Evolutionary conservation across 768 basidiomycete species (phyloP).

Genomic region (Xerocomellus dryophilus): DNA sequence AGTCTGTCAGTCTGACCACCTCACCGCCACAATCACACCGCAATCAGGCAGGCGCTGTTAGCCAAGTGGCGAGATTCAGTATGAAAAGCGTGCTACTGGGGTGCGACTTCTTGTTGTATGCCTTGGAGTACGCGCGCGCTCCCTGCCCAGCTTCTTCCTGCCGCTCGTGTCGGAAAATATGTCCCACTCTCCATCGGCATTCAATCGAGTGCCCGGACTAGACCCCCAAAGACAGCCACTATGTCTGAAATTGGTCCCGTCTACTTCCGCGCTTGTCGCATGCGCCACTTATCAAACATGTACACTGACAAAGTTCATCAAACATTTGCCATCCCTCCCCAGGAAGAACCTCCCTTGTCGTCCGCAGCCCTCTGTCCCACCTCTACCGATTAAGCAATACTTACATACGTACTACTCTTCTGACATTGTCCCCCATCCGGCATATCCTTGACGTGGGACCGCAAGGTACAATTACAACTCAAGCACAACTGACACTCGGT

Average conservation of each 20-base stretch:
- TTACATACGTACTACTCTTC: not conserved
- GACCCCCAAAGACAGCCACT: conserved; percentile 18
- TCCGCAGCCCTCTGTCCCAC: not conserved
- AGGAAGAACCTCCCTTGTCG: not conserved
- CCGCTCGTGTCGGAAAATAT: conserved; percentile 16
- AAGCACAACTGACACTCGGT: conserved; percentile 1
- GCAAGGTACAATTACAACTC: conserved; percentile 16
- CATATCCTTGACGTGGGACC: conserved; percentile 21
- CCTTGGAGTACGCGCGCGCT: not conserved
- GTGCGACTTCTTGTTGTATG: no score
- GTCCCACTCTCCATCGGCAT: conserved; percentile 8
- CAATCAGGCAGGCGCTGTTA: not conserved
- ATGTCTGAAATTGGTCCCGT: conserved; percentile 25
- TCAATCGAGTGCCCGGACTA: conserved; percentile 2
- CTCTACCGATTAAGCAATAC: not conserved
- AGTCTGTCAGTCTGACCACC: not conserved
- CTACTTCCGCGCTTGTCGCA: conserved; percentile 35
- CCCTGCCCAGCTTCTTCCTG: not conserved
- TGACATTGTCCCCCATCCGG: not conserved
- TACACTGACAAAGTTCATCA: conserved; percentile 21
- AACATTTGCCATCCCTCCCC: not conserved
- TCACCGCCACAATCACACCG: conserved; percentile 11
- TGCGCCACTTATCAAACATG: conserved; percentile 32
- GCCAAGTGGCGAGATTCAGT: no score
- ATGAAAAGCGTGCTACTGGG: no score